Evolutionary conservation across 2,329 filamentous ascomycete genomes (phyloP).

Genomic region (Knufia fluminis): DNA sequence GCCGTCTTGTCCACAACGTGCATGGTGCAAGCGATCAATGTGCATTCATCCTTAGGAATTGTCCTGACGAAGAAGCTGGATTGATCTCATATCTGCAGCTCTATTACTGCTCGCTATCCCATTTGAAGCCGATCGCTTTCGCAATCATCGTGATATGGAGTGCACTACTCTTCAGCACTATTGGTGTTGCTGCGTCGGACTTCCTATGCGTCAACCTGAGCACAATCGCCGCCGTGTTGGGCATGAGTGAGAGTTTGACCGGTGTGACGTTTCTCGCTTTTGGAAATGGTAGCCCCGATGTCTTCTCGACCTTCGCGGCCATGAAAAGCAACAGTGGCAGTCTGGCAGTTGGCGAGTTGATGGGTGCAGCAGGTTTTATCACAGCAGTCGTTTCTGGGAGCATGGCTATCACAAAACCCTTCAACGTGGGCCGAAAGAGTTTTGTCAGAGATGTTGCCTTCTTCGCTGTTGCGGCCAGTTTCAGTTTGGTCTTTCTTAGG

Average conservation of each 20-base stretch:
- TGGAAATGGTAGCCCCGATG: conserved; percentile 94
- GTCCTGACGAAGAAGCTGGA: conserved; percentile 79
- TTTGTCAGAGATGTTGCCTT: conserved; percentile 89
- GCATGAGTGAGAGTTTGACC: conserved; percentile 90
- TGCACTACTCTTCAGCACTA: conserved; percentile 83
- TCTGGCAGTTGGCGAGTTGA: conserved; percentile 87
- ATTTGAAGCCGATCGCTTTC: conserved; percentile 69
- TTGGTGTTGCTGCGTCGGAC: conserved; percentile 94
- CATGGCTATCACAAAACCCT: conserved; percentile 94
- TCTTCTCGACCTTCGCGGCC: conserved; percentile 96
- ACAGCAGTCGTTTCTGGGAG: conserved; percentile 91
- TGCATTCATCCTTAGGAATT: conserved; percentile 72
- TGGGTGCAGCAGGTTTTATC: conserved; percentile 92
- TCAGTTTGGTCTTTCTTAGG: conserved; percentile 77
- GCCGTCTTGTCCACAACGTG: conserved; percentile 67
- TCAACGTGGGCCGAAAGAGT: conserved; percentile 78
- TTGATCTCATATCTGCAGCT: conserved; percentile 78
- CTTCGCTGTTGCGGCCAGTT: conserved; percentile 77
- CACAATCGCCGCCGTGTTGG: conserved; percentile 79
- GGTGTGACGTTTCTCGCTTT: conserved; percentile 95
- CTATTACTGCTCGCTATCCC: conserved; percentile 73
- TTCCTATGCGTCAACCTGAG: conserved; percentile 97
- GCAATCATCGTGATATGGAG: conserved; percentile 71
- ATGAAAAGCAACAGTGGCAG: conserved; percentile 97
- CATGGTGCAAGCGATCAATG: conserved; percentile 58